Evolutionary conservation across 2,329 filamentous ascomycete species (phyloP).

Genomic region (Cylindrodendrum hubeiense): DNA sequence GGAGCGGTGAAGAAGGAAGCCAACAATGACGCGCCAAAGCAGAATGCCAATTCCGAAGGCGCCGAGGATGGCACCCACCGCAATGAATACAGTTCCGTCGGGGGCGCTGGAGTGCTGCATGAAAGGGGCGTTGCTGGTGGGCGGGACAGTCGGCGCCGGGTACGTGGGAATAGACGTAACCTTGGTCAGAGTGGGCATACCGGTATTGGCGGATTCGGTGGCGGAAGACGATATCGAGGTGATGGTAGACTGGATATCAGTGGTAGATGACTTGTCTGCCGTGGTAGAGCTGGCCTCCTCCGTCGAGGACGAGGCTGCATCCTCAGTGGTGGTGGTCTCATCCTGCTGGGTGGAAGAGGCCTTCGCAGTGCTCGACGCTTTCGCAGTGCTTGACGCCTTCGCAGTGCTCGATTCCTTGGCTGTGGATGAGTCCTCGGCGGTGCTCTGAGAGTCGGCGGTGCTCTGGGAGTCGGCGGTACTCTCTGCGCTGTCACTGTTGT

Average conservation of each 20-base stretch:
- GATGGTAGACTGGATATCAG: constrained; percentile 25
- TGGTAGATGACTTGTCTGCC: constrained; percentile 25
- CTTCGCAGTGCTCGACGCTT: constrained; percentile 28
- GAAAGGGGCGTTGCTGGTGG: constrained; percentile 86
- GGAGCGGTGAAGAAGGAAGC: constrained; percentile 91
- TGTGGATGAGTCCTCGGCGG: constrained; percentile 17
- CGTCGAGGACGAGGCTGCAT: constrained; percentile 1
- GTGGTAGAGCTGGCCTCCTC: constrained; percentile 37
- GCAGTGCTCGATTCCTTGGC: constrained; percentile 33
- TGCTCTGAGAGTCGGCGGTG: constrained; percentile 11
- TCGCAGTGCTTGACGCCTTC: too few relatives aligned
- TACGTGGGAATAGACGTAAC: constrained; percentile 64
- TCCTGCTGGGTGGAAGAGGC: constrained; percentile 26
- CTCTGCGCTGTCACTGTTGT: constrained; percentile 29
- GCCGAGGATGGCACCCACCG: constrained; percentile 88
- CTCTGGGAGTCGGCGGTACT: constrained; percentile 17
- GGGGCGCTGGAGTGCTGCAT: constrained; percentile 90
- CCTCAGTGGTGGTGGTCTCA: constrained; percentile 39
- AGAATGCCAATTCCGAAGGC: constrained; percentile 86
- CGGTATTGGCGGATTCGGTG: constrained; percentile 43
- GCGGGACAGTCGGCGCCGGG: constrained; percentile 82
- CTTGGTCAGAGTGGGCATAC: constrained; percentile 58
- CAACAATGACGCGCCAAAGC: constrained; percentile 88
- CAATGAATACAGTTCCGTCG: constrained; percentile 96
- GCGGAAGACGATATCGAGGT: constrained; percentile 32